Conservation (phyloP, 1,139 yeast species). For the Candida freyschussii region DNA sequence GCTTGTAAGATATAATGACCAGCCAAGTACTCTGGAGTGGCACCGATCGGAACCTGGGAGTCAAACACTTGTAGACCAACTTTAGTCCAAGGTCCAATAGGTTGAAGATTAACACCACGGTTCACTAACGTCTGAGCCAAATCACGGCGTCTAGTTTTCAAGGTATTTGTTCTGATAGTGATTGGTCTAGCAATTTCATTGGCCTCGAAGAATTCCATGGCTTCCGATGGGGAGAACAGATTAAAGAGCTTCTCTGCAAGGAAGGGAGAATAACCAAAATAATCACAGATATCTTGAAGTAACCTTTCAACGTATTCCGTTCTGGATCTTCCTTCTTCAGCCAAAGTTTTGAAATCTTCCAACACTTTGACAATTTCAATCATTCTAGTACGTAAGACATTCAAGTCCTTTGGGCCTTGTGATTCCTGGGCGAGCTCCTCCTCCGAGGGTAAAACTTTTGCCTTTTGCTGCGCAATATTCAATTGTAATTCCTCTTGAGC, state of each 20-base stretch:
- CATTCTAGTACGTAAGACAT: constrained; percentile 86
- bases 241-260: constrained; percentile 91
- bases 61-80: constrained; percentile 96
- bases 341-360: constrained; percentile 79
- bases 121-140: constrained; percentile 92
- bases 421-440: constrained; percentile 47
- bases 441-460: constrained; percentile 58
- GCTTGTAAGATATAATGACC: constrained; percentile 98
- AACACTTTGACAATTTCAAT: constrained; percentile 93
- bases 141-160: constrained; percentile 92
- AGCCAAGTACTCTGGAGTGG: constrained; percentile 97
- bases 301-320: constrained; percentile 74
- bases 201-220: constrained; percentile 97
- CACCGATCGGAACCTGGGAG: constrained; percentile 98
- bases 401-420: constrained; percentile 66
- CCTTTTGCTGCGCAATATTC: constrained; percentile 62
- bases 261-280: constrained; percentile 94
- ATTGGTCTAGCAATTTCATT: constrained; percentile 96
- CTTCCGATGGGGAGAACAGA: constrained; percentile 90
- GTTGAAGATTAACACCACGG: constrained; percentile 95
- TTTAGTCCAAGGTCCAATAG: constrained; percentile 97
- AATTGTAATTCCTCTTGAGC: constrained; percentile 71
- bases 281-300: constrained; percentile 79
- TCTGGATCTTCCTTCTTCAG: constrained; percentile 85
- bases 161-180: constrained; percentile 93